Conservation (phyloP, 2,329 filamentous ascomycete genomes). For the Neoarthrinium moseri region DNA sequence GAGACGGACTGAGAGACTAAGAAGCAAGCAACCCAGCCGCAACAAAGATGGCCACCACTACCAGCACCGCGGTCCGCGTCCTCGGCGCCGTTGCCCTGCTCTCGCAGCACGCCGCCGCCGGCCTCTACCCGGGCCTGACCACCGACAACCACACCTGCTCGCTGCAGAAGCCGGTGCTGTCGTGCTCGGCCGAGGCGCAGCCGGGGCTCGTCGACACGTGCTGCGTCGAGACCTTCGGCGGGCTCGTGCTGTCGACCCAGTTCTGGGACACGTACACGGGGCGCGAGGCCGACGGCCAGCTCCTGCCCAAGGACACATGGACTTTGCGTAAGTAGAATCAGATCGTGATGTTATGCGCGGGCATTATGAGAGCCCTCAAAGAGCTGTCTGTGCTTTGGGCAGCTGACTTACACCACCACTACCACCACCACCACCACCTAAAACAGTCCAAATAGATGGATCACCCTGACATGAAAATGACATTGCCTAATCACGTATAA, state of each 20-base stretch:
- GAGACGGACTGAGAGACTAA: background rate
- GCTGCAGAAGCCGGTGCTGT: slow-evolving; percentile 40
- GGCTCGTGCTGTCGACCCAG: slow-evolving; percentile 60
- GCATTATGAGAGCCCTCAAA: too few relatives aligned
- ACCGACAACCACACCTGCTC: slow-evolving; percentile 56
- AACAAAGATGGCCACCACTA: background rate
- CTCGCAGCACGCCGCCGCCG: slow-evolving; percentile 29
- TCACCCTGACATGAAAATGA: background rate
- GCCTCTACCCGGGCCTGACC: slow-evolving; percentile 43
- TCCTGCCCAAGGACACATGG: slow-evolving; percentile 57
- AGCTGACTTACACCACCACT: too few relatives aligned
- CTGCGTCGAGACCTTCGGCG: slow-evolving; percentile 65
- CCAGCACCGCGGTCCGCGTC: slow-evolving; percentile 1
- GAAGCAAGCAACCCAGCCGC: background rate
- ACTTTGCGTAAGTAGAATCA: slow-evolving; percentile 28
- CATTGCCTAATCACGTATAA: too few relatives aligned
- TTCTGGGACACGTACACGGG: slow-evolving; percentile 67
- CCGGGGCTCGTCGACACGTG: slow-evolving; percentile 55
- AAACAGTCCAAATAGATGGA: background rate
- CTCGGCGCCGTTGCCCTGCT: slow-evolving; percentile 22
- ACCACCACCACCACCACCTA: too few relatives aligned
- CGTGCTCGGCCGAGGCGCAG: slow-evolving; percentile 46
- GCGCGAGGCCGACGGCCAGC: slow-evolving; percentile 53
- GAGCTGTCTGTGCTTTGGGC: too few relatives aligned
- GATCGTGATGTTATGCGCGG: too few relatives aligned